Evolutionary conservation across 2,329 filamentous ascomycete genomes (phyloP).

Genomic region (Cryphonectria nitschkei): DNA sequence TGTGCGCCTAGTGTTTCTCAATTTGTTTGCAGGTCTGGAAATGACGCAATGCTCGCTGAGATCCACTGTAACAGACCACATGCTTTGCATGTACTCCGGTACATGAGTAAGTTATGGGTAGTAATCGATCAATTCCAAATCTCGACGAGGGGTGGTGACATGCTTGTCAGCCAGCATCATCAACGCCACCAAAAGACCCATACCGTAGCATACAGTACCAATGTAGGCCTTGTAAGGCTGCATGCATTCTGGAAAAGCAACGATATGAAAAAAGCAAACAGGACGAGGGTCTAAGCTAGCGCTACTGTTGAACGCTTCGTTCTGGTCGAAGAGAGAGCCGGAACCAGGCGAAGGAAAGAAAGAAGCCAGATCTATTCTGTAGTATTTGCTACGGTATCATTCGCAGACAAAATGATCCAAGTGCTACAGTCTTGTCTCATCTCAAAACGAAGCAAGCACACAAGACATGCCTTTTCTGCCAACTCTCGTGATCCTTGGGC

Average conservation of each 20-base stretch:
- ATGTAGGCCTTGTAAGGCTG: background rate
- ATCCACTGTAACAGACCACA: background rate
- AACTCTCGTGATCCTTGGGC: background rate
- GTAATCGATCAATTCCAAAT: background rate
- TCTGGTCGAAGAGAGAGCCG: background rate
- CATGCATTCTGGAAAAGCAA: background rate
- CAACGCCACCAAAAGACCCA: background rate
- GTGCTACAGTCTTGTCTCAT: conserved; percentile 14
- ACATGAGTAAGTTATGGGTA: background rate
- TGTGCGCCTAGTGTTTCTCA: background rate
- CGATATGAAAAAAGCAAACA: background rate
- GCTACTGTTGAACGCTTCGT: background rate
- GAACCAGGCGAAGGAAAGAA: background rate
- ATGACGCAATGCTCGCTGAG: background rate
- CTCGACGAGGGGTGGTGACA: background rate
- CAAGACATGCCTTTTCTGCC: conserved; percentile 7
- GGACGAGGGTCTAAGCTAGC: background rate
- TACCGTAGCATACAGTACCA: background rate
- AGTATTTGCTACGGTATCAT: background rate
- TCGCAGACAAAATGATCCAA: background rate
- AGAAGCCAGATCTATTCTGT: background rate
- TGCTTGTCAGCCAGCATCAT: background rate
- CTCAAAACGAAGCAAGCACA: conserved; percentile 24
- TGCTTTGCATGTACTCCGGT: background rate
- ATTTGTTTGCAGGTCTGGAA: background rate